Evolutionary conservation across 2,329 filamentous ascomycete species (phyloP), one percentile per base, ranked within the genome.

Genomic region (Chaetoscypha palmicola): DNA sequence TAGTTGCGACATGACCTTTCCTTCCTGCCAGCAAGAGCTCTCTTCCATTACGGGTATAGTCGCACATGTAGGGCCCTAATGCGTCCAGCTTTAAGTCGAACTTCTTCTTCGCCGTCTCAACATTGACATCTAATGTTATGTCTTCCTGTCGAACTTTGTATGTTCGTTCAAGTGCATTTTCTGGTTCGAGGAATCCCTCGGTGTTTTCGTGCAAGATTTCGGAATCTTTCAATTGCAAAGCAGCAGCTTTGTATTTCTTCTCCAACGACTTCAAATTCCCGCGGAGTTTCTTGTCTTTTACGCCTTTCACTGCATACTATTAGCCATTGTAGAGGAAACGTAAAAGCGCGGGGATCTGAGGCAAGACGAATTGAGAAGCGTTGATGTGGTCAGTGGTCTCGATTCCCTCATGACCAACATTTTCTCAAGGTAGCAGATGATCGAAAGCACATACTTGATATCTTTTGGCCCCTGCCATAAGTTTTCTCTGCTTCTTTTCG

Each of bases 1-100:
- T 94, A 1, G 86, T 91, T 45, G 92, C 91, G 53, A 98, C 73
- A 77, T 98, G 92, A 11, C 92, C 92, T 66, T 95, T 96, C 48
- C 88, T 75, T 21, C 92, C 90, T 10, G 83, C 89, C 24, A 98
- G 72, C 42, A 98, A 69, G 50, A 98, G 68, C 57, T 94, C 82
- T 53, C 86, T 78, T 37, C 92, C 92, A 60, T 94, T 97, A 34
- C 88, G 76, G 37, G 87, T 88, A 66, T 95, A 98, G 54, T 96
- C 88, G 61, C 81, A 84, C 1, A 81, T 71, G 59, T 98, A 98
- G 1, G 92, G 92, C 0, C 92, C 92, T 23, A 96, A 68, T 16
- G 81, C 74, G 32, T 87, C 79, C 43, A 98, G 68, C 58, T 85
- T 89, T 57, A 98, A 68, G 52, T 96, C 90, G 60, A 98, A 95